Evolutionary conservation across 768 basidiomycete genomes (phyloP), one percentile per base, ranked within the genome.

Genomic region (Naganishia onofrii): DNA sequence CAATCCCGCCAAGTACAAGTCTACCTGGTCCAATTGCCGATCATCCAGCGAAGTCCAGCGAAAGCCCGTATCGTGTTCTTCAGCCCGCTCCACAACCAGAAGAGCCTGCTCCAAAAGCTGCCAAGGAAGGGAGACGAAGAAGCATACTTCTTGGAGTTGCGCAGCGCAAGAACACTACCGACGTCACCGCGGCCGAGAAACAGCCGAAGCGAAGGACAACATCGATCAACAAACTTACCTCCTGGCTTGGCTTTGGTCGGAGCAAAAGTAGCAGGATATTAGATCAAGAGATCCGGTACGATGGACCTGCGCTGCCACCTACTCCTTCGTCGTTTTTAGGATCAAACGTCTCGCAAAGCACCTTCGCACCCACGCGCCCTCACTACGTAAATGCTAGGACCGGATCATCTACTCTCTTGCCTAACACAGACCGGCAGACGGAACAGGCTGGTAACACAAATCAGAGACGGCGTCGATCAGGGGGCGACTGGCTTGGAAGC

Each of bases 401-500:
- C 23, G 36, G 13, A 29, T 63, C 60, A 23, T 46, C 26, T 17
- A 42, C 60, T 8, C 23, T 28, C 21, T 26, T 63, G n/a, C 38
- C 4, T 29, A 13, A 7, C 23, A 46, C 28, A 3, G 38, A 42
- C 42, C n/a, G 7, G 1, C 32, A 8, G 26, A 8, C 60, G 2
- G 13, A 7, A 44, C 9, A 2, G 6, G 60, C 23, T n/a, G 38
- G 29, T 28, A 26, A 13, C 10, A n/a, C 60, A 15, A 8, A 15
- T 4, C 46, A 46, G 38, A 42, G 23, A 23, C 46, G 60, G 42
- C 60, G 60, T 26, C 38, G 60, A 13, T 63, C 60, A 13, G 60
- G 60, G 12, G 23, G 60, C 26, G 60, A 63, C 23, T 63, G 60
- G 60, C 17, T 63, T n/a, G 60, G 42, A 23, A 46, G 57, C 57